Evolutionary conservation across 306 rosid genomes (phyloP).

Genomic region (Fagus crenata): DNA sequence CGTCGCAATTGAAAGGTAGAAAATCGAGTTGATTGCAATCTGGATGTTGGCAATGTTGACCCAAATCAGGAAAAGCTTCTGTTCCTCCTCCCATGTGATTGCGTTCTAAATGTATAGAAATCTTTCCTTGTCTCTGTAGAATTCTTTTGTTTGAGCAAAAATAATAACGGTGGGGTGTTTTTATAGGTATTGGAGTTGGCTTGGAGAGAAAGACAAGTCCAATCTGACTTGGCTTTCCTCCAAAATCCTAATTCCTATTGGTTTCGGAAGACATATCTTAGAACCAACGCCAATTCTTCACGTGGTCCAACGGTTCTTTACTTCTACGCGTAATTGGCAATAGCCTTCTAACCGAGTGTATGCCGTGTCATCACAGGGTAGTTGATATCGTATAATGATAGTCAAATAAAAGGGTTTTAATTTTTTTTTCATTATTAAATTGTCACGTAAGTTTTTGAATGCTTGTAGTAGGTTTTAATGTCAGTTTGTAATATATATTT

Average conservation of each 20-base stretch:
- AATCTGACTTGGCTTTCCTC: neutral
- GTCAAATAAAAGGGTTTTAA: too few relatives aligned
- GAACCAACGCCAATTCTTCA: too few relatives aligned
- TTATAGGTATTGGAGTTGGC: conserved; percentile 34
- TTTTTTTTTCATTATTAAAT: too few relatives aligned
- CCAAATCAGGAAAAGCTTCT: conserved; percentile 91
- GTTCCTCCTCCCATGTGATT: conserved; percentile 77
- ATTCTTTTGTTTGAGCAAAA: neutral
- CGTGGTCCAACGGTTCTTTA: neutral
- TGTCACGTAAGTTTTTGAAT: too few relatives aligned
- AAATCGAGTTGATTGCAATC: conserved; percentile 85
- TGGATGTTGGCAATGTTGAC: conserved; percentile 66
- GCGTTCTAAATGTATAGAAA: neutral
- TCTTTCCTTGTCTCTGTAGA: neutral
- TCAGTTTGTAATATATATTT: too few relatives aligned
- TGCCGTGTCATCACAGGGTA: neutral
- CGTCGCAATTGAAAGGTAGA: conserved; percentile 80
- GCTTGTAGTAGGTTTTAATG: too few relatives aligned
- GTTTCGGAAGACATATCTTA: too few relatives aligned
- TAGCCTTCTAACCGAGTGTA: neutral
- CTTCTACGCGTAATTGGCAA: neutral
- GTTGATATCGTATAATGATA: too few relatives aligned
- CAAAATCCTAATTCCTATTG: neutral
- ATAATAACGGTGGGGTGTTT: neutral
- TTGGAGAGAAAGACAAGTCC: conserved; percentile 33